These are phyloP conservation scores for Quercus cerris DNA, from an alignment of 306 rosid species.

Conservation along the genomic window DNA sequence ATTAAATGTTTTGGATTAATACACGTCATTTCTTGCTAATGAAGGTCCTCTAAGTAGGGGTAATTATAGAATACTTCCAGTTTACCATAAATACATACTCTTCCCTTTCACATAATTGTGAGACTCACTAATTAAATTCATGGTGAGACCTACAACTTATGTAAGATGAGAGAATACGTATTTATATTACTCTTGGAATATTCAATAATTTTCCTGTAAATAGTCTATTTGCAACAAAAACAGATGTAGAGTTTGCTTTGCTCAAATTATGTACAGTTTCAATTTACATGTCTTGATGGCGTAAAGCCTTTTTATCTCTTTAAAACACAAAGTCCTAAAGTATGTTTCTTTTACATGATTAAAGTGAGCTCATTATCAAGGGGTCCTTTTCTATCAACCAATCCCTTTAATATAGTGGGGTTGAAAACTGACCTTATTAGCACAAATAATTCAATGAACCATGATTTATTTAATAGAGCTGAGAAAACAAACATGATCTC, in stretches of 20 bases:
- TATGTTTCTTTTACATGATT: neutral
- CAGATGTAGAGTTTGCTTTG: neutral
- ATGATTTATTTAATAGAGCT: neutral
- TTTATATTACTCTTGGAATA: rapidly evolving
- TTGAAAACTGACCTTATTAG: neutral
- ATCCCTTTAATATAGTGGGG: neutral
- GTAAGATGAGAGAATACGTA: rapidly evolving
- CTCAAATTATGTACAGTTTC: neutral
- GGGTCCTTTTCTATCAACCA: neutral
- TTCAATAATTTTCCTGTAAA: too few relatives aligned
- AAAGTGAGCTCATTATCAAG: neutral
- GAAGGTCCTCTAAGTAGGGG: neutral
- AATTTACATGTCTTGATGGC: neutral
- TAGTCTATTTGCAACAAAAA: neutral
- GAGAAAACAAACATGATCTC: neutral
- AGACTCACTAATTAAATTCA: too few relatives aligned
- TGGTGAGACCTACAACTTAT: too few relatives aligned
- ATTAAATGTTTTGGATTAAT: too few relatives aligned
- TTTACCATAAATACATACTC: too few relatives aligned
- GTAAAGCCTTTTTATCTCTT: neutral
- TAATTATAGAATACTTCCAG: too few relatives aligned
- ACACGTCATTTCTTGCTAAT: neutral
- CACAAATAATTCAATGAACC: neutral
- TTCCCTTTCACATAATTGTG: rapidly evolving
- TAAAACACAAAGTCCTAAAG: neutral